Evolutionary conservation across 441 rosid genomes (phyloP), one percentile per base, ranked within the genome.

Genomic region (Erysimum cheiri): DNA sequence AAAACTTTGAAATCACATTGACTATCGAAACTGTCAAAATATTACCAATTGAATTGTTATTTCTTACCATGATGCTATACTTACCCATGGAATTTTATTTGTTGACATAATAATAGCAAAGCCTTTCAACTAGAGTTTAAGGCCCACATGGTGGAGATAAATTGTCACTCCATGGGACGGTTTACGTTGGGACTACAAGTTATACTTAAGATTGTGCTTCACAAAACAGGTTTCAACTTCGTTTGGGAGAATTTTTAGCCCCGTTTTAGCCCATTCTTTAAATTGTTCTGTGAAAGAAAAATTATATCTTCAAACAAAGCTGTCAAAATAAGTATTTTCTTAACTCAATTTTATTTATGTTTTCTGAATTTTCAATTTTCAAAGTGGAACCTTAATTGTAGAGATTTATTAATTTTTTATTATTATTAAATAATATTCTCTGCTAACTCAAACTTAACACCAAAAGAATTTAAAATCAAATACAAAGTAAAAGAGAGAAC

Each of bases 401-500:
- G 10, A 58, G 39, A 26, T 15, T 28, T 33, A 5, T 35, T 39
- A 12, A 19, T 41, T 7, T n/a, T 3, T 43, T 22, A 1, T 4
- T 41, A 50, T 39, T 55, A 22, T 24, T 3, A 44, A 62, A 54
- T 43, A 15, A 28, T 54, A 6, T 11, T 54, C 12, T 35, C 6
- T 55, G 50, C 59, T 46, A 64, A 64, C 7, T 58, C 61, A 36
- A 75, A 32, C 43, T 55, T 48, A 54, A 43, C 43, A 52, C 44
- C 67, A 57, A 39, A 58, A 14, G 36, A 48, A 31, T 35, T 52
- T 53, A 43, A 56, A 32, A 47, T 49, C 11, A 49, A 48, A 35
- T 56, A 5, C 41, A 66, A 41, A 55, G 53, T 48, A 83, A 74
- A 74, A 56, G 82, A 81, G 85, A 82, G 81, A 81, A 85, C 87